Percentiles rank a stretch among this genome's conserved stretches.
phyloP scores from a whole-genome alignment of 495 filamentous ascomycete genomes.

The Neurospora sp. region DNA sequence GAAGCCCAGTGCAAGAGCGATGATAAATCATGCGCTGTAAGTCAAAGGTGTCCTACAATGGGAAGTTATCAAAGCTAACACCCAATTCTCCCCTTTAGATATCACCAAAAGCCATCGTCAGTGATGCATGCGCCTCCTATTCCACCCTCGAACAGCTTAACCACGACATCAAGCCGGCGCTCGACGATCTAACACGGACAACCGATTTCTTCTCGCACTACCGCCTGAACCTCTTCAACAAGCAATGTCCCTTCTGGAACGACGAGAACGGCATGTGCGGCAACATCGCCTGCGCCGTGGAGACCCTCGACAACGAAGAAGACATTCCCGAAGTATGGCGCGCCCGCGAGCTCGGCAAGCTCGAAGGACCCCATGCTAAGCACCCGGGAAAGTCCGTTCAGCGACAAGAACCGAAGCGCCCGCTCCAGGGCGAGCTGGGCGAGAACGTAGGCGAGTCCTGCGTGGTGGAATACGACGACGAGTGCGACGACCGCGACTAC shows the following conservation, averaged over 20 bases:
- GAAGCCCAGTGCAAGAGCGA: slow-evolving; percentile 31
- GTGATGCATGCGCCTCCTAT: slow-evolving; percentile 90
- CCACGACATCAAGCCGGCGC: slow-evolving; percentile 61
- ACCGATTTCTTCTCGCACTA: slow-evolving; percentile 99
- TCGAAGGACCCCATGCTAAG: slow-evolving; percentile 81
- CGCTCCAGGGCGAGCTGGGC: slow-evolving; percentile 74
- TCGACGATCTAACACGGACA: slow-evolving; percentile 69
- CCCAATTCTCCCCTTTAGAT: slow-evolving; percentile 37
- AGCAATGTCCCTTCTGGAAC: slow-evolving; percentile 91
- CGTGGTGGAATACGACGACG: slow-evolving; percentile 93
- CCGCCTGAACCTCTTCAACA: slow-evolving; percentile 90
- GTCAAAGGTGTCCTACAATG: no score
- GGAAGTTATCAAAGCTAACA: slow-evolving; percentile 33
- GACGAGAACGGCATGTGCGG: slow-evolving; percentile 92
- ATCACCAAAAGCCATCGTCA: slow-evolving; percentile 49
- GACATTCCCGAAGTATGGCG: slow-evolving; percentile 90
- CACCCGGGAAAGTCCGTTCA: slow-evolving; percentile 73
- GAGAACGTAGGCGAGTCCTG: slow-evolving; percentile 88
- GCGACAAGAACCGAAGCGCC: slow-evolving; percentile 55
- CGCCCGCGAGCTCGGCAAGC: slow-evolving; percentile 80
- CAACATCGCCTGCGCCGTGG: slow-evolving; percentile 95
- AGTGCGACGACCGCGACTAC: slow-evolving; percentile 95
- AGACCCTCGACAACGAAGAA: slow-evolving; percentile 88
- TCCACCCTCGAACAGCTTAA: slow-evolving; percentile 80
- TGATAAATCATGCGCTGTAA: slow-evolving; percentile 32